Conservation (phyloP, 192 early-diverging fungal genomes). For the Haplosporangium gracile region DNA sequence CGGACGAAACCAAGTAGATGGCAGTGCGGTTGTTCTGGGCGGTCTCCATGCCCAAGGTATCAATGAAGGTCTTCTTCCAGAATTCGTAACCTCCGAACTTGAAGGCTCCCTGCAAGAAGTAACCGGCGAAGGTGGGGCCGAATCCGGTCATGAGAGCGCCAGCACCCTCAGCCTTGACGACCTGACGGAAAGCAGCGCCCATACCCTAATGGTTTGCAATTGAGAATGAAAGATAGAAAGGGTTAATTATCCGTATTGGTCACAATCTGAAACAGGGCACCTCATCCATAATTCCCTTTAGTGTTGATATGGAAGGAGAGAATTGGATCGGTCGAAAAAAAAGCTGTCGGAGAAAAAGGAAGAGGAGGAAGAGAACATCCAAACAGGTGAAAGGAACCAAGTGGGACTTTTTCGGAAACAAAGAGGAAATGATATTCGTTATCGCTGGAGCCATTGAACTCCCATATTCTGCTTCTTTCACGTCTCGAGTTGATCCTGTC, state of each 20-base stretch:
- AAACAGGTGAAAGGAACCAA: not conserved
- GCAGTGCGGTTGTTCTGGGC: slow-evolving; percentile 75
- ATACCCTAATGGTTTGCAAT: slow-evolving; percentile 61
- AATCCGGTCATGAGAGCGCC: slow-evolving; percentile 78
- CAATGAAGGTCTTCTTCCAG: slow-evolving; percentile 74
- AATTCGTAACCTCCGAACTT: slow-evolving; percentile 84
- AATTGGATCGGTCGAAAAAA: not conserved
- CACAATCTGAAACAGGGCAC: slow-evolving; percentile 6
- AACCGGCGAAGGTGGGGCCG: slow-evolving; percentile 78
- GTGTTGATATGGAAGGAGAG: not conserved
- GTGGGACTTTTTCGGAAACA: not conserved
- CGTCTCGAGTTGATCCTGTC: not conserved
- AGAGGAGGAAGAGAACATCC: not conserved
- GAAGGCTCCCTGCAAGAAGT: slow-evolving; percentile 81
- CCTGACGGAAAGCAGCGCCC: slow-evolving; percentile 69
- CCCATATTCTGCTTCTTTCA: not conserved
- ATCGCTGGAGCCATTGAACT: not conserved
- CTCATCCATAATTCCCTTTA: not conserved
- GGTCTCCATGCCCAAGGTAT: slow-evolving; percentile 67
- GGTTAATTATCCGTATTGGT: not conserved
- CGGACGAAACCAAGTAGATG: slow-evolving; percentile 79
- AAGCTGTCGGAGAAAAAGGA: not conserved
- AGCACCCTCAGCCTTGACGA: slow-evolving; percentile 71
- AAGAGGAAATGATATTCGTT: not conserved
- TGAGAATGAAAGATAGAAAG: not conserved